phyloP scores from a whole-genome alignment of 106 monocot species.

The Platanthera guangdongensis region DNA sequence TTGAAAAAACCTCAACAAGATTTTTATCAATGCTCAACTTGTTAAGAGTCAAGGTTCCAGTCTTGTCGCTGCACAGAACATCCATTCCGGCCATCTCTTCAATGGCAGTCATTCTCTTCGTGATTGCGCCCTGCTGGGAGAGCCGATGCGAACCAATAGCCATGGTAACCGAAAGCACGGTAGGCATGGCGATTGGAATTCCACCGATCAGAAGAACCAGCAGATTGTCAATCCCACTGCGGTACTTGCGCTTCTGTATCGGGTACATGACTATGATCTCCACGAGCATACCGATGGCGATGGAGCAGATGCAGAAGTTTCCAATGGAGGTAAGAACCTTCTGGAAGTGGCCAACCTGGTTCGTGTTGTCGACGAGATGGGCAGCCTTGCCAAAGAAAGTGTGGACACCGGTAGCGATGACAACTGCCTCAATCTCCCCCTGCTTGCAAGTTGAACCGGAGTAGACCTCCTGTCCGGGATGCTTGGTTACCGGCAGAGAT shows the following conservation, averaged over 20 bases:
- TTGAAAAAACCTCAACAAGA: slow-evolving; percentile 70
- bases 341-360: slow-evolving; percentile 96
- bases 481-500: slow-evolving; percentile 80
- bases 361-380: slow-evolving; percentile 93
- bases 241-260: slow-evolving; percentile 74
- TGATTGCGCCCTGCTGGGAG: slow-evolving; percentile 95
- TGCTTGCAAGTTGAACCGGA: slow-evolving; percentile 97
- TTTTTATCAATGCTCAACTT: slow-evolving; percentile 92
- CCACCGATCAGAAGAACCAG: slow-evolving; percentile 95
- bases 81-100: slow-evolving; percentile 99
- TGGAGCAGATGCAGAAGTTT: slow-evolving; percentile 98
- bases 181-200: slow-evolving; percentile 98
- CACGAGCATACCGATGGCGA: slow-evolving; percentile 71
- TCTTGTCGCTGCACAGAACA: slow-evolving; percentile 96
- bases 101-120: slow-evolving; percentile 99
- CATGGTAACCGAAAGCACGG: slow-evolving; percentile 95
- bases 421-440: slow-evolving; percentile 96
- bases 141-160: slow-evolving; percentile 96
- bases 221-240: slow-evolving; percentile 85
- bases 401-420: slow-evolving; percentile 97
- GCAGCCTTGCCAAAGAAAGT: slow-evolving; percentile 99
- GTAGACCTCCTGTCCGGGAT: slow-evolving; percentile 88
- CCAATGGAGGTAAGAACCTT: slow-evolving; percentile 92
- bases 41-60: slow-evolving; percentile 87
- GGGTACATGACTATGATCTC: slow-evolving; percentile 98